Evolutionary conservation across 257 asterid genomes (phyloP).

Genomic region (Fraxinus anomala): DNA sequence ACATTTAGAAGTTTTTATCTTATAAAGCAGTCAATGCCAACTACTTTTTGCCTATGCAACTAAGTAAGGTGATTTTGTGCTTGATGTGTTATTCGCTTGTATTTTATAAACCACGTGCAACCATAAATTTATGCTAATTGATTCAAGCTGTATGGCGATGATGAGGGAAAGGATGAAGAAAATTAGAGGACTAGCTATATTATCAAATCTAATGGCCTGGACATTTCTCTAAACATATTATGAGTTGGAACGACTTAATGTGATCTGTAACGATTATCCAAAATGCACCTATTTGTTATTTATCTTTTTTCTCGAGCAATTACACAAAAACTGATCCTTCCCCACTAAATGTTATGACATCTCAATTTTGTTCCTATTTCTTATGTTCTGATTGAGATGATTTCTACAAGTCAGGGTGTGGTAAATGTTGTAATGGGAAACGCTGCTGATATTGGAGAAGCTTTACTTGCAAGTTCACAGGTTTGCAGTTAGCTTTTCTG

Average conservation of each 20-base stretch:
- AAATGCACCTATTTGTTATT: slow-evolving; percentile 16
- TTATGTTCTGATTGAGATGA: slow-evolving; percentile 23
- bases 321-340: slow-evolving; percentile 19
- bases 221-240: background rate
- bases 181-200: background rate
- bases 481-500: slow-evolving; percentile 33
- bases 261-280: slow-evolving; percentile 24
- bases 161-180: slow-evolving; percentile 18
- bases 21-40: background rate
- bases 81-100: background rate
- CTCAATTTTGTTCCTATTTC: slow-evolving; percentile 20
- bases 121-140: background rate
- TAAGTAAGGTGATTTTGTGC: background rate
- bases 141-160: slow-evolving; percentile 11
- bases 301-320: background rate
- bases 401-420: slow-evolving; percentile 69
- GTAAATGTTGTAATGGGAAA: slow-evolving; percentile 92
- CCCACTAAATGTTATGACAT: slow-evolving; percentile 7
- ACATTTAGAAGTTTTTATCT: background rate
- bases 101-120: background rate
- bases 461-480: slow-evolving; percentile 78
- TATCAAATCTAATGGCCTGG: slow-evolving; percentile 11
- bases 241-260: slow-evolving; percentile 8
- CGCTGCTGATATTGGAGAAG: slow-evolving; percentile 84
- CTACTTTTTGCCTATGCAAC: background rate